Percentiles rank a stretch among this genome's conserved stretches.
Conservation (phyloP, 495 filamentous ascomycete genomes). For the Hypoxylon lienhwacheense region DNA sequence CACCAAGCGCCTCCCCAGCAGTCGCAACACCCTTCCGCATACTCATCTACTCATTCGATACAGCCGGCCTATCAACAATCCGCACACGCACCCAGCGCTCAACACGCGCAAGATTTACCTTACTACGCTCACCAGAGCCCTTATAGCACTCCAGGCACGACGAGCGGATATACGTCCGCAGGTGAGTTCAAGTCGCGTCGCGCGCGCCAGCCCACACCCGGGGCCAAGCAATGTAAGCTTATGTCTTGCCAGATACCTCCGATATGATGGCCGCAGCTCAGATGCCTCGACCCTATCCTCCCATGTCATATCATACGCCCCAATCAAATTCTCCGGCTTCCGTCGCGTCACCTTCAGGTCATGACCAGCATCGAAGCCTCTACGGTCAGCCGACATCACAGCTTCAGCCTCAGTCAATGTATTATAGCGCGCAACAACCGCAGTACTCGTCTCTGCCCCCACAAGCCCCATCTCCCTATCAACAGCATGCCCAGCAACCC, state of each 20-base stretch:
- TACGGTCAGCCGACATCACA: slow-evolving; percentile 81
- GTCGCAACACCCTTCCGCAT: slow-evolving; percentile 58
- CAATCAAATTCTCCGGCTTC: slow-evolving; percentile 97
- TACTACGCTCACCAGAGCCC: slow-evolving; percentile 75
- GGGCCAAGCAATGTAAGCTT: slow-evolving; percentile 30
- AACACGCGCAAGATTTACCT: slow-evolving; percentile 64
- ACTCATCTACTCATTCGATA: slow-evolving; percentile 58
- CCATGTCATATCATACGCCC: slow-evolving; percentile 89
- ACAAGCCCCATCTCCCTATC: slow-evolving; percentile 74
- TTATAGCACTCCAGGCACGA: slow-evolving; percentile 71
- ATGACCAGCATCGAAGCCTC: slow-evolving; percentile 84
- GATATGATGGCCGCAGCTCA: slow-evolving; percentile 94
- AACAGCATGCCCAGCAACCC: slow-evolving; percentile 70
- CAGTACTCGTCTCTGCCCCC: slow-evolving; percentile 69
- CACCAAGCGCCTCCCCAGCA: slow-evolving; percentile 53
- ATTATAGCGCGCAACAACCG: slow-evolving; percentile 64
- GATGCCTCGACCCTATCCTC: slow-evolving; percentile 84
- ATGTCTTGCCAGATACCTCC: slow-evolving; percentile 64
- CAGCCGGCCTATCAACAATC: slow-evolving; percentile 54
- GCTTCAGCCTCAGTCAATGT: slow-evolving; percentile 71
- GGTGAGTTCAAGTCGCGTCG: slow-evolving; percentile 59
- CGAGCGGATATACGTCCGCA: slow-evolving; percentile 74
- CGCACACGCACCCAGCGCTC: slow-evolving; percentile 50
- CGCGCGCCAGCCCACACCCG: slow-evolving; percentile 1
- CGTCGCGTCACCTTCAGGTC: slow-evolving; percentile 83